phyloP scores from a whole-genome alignment of 2,329 filamentous ascomycete species.

The Xylariaceae sp. region DNA sequence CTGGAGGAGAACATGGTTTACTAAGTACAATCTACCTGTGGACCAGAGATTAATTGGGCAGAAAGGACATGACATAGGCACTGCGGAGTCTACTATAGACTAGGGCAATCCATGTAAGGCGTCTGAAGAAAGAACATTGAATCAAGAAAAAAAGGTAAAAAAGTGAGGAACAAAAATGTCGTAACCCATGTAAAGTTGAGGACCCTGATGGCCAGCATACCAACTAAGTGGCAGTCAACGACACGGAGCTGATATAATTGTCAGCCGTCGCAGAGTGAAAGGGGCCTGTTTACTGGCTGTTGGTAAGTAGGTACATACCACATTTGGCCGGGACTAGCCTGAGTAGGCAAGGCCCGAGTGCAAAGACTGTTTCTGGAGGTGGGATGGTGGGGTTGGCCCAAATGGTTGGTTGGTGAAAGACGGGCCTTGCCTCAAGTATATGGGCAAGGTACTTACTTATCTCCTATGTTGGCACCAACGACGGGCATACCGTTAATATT shows the following conservation, averaged over 20 bases:
- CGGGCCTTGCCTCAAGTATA: neutral
- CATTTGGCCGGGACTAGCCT: neutral
- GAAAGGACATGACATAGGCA: neutral
- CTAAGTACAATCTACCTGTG: neutral
- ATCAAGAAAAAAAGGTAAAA: neutral
- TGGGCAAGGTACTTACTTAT: neutral
- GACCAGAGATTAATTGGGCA: neutral
- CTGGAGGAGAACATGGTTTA: neutral
- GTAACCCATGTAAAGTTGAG: slow-evolving; percentile 20
- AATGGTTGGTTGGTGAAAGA: neutral
- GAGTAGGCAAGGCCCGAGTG: slow-evolving; percentile 2
- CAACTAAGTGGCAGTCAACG: slow-evolving; percentile 1
- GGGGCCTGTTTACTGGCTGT: neutral
- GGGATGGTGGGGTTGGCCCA: neutral
- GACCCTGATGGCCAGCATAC: slow-evolving; percentile 28
- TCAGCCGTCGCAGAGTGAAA: slow-evolving; percentile 13
- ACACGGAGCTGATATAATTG: slow-evolving; percentile 17
- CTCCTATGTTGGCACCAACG: too few relatives aligned
- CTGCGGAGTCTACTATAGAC: neutral
- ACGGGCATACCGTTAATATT: too few relatives aligned
- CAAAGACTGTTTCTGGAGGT: slow-evolving; percentile 13
- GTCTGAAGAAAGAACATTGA: too few relatives aligned
- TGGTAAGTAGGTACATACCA: slow-evolving; percentile 3
- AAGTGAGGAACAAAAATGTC: slow-evolving; percentile 15
- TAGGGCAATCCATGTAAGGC: neutral